Percentiles rank a stretch among this genome's conserved stretches.
Evolutionary conservation across 345 rosid genomes (phyloP).

Genomic region (Psidium guajava): DNA sequence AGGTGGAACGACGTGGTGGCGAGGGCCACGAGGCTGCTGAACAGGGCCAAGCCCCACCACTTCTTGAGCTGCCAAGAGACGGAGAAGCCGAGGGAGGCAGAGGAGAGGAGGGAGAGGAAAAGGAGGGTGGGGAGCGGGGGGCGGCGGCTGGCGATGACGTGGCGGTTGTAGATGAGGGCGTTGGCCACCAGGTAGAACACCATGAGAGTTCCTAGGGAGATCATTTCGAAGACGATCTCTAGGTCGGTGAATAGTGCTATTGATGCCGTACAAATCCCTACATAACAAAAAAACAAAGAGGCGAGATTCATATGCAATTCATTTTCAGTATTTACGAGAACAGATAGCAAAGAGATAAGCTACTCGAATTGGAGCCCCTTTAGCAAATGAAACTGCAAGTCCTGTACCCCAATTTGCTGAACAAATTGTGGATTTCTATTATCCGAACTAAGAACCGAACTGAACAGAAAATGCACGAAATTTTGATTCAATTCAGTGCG

Average conservation of each 20-base stretch:
- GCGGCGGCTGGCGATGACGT: constrained; percentile 32
- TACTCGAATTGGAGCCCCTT: background rate
- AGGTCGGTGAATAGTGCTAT: constrained; percentile 84
- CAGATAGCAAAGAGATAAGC: background rate
- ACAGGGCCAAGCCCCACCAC: constrained; percentile 44
- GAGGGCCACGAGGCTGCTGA: constrained; percentile 21
- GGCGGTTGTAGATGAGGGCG: constrained; percentile 68
- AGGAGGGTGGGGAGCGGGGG: constrained; percentile 42
- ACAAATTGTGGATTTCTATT: no score
- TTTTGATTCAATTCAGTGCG: no score
- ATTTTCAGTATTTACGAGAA: background rate
- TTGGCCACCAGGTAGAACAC: constrained; percentile 88
- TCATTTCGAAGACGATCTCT: constrained; percentile 49
- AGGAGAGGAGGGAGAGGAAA: constrained; percentile 69
- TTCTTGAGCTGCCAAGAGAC: constrained; percentile 55
- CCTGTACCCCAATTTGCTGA: no score
- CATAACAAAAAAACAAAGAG: background rate
- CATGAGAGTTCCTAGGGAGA: constrained; percentile 68
- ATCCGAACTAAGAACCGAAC: no score
- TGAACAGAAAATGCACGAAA: no score
- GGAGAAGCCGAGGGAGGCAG: constrained; percentile 45
- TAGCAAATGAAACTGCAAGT: background rate
- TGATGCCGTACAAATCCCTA: constrained; percentile 89
- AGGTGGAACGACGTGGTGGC: constrained; percentile 42
- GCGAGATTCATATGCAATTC: background rate